Base-by-base conservation (phyloP, 1,284 basidiomycete species). In the Naganishia sp. region DNA sequence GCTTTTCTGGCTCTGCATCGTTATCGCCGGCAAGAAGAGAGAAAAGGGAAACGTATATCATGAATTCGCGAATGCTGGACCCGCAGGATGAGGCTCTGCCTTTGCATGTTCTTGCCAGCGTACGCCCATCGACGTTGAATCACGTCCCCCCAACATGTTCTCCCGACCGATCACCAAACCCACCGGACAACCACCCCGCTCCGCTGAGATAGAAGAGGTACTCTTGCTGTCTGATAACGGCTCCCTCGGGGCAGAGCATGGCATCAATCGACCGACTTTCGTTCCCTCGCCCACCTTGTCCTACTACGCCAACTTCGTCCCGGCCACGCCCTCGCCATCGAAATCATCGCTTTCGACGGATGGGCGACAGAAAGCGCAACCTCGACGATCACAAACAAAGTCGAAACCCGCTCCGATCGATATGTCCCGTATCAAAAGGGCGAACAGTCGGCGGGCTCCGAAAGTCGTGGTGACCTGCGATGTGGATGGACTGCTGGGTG, bases 231-330 rank as follows among this genome's bases (percentile, higher is more conserved):
- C 25, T 10, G 15, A 33, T 9, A 13, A 31, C 18, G 43, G 31
- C 9, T 23, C 49, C 2, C 49, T 50, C 55, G 16, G 18, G 42
- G 42, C 16, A 25, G 16, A 46, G 25, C 25, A 43, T 18, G n/a
- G 6, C 39, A 28, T 9, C 44, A 43, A 46, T 48, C 61, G 55
- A 36, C 33, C 16, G 6, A 52, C 15, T 25, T 55, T 39, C 31
- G 43, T 63, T 39, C 66, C 60, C 15, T 67, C 66, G 4, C 66
- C 66, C 18, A 67, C 66, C 3, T 28, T 67, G 10, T 67, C 66
- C 7, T 67, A 67, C 60, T 67, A 67, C 42, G 60, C 66, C 25
- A 42, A 63, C n/a, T 63, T 56, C 39, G 48, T 67, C n/a, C 60
- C 66, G 10, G 31, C 60, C 2, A 67, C 66, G n/a, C 66, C 66